Percentiles rank a stretch among this genome's conserved stretches.
Evolutionary conservation across 2,329 filamentous ascomycete species (phyloP).

Genomic region (Sarocladium oryzae): DNA sequence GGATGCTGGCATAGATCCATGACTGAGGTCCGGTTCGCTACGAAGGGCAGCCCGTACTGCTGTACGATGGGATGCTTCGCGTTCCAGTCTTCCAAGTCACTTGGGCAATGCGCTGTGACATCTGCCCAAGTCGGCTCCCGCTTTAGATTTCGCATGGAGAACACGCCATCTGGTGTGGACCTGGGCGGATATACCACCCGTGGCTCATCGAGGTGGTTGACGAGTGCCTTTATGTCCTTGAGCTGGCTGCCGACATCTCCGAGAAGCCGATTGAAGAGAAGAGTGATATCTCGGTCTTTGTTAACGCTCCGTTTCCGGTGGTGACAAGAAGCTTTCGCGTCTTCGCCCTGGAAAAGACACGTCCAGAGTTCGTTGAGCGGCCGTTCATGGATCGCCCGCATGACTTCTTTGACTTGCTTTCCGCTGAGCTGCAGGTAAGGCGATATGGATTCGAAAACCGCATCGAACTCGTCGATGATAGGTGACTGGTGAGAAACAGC

Average conservation of each 20-base stretch:
- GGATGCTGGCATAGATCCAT: constrained; percentile 38
- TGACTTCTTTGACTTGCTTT: constrained; percentile 21
- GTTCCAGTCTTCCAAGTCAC: not conserved
- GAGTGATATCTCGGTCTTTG: constrained; percentile 26
- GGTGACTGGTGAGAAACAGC: constrained; percentile 31
- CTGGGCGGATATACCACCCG: constrained; percentile 27
- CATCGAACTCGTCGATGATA: constrained; percentile 46
- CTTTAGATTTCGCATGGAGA: constrained; percentile 22
- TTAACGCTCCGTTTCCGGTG: constrained; percentile 21
- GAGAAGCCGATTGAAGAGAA: constrained; percentile 25
- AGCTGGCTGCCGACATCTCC: constrained; percentile 18
- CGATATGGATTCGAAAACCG: constrained; percentile 30
- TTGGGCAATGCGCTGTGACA: constrained; percentile 24
- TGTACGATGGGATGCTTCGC: constrained; percentile 10
- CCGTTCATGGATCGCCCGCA: constrained; percentile 19
- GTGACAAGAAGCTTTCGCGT: constrained; percentile 23
- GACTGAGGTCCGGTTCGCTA: constrained; percentile 20
- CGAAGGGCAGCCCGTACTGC: constrained; percentile 28
- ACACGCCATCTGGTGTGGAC: not conserved
- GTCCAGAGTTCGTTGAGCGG: constrained; percentile 29
- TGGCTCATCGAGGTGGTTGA: constrained; percentile 44
- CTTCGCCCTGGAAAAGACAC: constrained; percentile 23
- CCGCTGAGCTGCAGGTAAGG: constrained; percentile 36
- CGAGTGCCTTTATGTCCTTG: constrained; percentile 33
- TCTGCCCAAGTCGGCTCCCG: constrained; percentile 22